Evolutionary conservation across 2,329 filamentous ascomycete species (phyloP), one percentile per base, ranked within the genome.

Genomic region (Fusarium tanahbumbuense): DNA sequence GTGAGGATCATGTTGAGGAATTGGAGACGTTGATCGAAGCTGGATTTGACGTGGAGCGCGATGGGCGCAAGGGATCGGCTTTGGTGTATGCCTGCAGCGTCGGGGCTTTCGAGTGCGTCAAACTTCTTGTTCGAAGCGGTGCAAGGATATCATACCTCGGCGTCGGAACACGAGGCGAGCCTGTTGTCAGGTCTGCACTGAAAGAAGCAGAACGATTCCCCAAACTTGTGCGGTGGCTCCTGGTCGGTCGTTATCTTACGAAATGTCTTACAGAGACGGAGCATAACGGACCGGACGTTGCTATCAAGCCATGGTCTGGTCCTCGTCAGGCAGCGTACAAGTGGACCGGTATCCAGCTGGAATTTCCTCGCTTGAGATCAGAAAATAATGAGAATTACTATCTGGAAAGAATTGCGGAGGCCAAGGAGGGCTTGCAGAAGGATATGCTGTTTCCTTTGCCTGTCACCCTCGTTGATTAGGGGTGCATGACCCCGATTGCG

Each of bases 61-160:
- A 71, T 16, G 62, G 63, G 37, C 67, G 58, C 5, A 55, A 54
- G 2, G 73, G 73, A 4, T 71, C 73, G 8, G 60, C 65, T 1
- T 52, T 75, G 52, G 74, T 75, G 72, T 70, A 62, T 47, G 73
- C 73, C 15, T 64, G 60, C 20, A 42, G 37, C 6, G 57, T 73
- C 4, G 73, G 70, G 0, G 60, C 61, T 2, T 41, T 61, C 2
- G 27, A 47, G 3, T 60, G 58, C 10, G 73, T 75, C 61, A 68
- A 75, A 42, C 7, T 65, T 7, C 68, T 75, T 13, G 60, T 75
- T 7, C 64, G 56, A 3, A 25, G 27, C 7, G 72, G 72, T 4
- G 73, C 73, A 13, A 60, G 55, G 9, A 52, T 73, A 8, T 45
- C 64, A 9, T 75, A 75, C 11, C 23, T 56, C 8, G 18, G 44